phyloP scores from a whole-genome alignment of 2,329 filamentous ascomycete species.

The Emmonsiellopsis sp. region DNA sequence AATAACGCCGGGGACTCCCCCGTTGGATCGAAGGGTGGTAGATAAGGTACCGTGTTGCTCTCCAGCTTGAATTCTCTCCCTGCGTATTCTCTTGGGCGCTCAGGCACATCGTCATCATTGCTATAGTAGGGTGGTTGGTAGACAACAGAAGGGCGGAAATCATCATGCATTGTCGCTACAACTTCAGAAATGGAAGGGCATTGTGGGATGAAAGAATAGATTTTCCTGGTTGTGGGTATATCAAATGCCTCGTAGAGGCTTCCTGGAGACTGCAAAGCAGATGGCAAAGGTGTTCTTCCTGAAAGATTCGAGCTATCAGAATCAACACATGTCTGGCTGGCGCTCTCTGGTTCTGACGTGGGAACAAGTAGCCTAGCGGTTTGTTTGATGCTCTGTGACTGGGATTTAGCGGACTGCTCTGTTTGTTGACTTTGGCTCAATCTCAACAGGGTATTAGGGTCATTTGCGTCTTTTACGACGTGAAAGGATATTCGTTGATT shows the following conservation, averaged over 20 bases:
- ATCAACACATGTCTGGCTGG: neutral
- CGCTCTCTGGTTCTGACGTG: neutral
- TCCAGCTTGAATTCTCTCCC: constrained; percentile 74
- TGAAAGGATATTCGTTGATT: constrained; percentile 53
- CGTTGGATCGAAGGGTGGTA: constrained; percentile 65
- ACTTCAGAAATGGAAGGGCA: constrained; percentile 36
- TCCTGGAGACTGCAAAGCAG: constrained; percentile 11
- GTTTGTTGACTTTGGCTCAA: constrained; percentile 56
- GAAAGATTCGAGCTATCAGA: neutral
- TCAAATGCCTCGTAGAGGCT: constrained; percentile 22
- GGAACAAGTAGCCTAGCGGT: neutral
- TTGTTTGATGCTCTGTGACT: neutral
- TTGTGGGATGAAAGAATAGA: constrained; percentile 17
- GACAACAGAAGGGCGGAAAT: constrained; percentile 56
- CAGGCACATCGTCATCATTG: constrained; percentile 71
- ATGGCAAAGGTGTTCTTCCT: constrained; percentile 7
- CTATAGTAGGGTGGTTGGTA: constrained; percentile 85
- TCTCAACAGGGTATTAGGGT: constrained; percentile 52
- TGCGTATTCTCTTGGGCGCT: constrained; percentile 69
- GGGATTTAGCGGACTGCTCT: neutral
- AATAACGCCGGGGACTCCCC: constrained; percentile 48
- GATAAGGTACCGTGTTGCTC: constrained; percentile 65
- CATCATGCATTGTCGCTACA: constrained; percentile 44
- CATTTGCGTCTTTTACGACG: constrained; percentile 66
- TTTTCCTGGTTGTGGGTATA: constrained; percentile 13